Evolutionary conservation across 139 green algal species (phyloP).

Genomic region (Medakamo hakoo): DNA sequence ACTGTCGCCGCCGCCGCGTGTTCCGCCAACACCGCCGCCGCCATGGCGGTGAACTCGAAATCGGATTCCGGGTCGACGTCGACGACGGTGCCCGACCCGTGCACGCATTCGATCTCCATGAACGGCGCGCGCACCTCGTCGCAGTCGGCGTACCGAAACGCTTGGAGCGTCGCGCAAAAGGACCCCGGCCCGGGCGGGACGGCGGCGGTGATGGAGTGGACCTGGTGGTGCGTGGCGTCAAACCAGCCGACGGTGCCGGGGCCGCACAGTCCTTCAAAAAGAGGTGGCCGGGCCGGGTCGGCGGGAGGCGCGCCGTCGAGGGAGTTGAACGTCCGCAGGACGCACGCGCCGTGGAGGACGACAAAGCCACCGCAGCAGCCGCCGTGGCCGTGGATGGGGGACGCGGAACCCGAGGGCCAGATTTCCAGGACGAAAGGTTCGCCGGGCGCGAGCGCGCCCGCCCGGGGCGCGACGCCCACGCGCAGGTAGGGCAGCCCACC

Average conservation of each 20-base stretch:
- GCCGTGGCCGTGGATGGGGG: not conserved
- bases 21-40: not conserved
- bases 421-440: not conserved
- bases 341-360: not conserved
- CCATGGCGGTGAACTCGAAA: not conserved
- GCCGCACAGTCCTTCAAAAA: not conserved
- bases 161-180: not conserved
- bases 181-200: no score
- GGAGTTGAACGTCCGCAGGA: not conserved
- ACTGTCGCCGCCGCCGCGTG: not conserved
- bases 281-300: not conserved
- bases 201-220: not conserved
- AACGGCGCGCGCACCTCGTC: not conserved
- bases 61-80: not conserved
- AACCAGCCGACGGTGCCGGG: not conserved
- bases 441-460: not conserved
- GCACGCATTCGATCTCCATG: not conserved
- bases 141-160: not conserved
- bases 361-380: not conserved
- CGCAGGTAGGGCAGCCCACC: not conserved
- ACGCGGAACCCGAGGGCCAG: not conserved
- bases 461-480: not conserved
- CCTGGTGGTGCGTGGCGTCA: not conserved
- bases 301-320: not conserved
- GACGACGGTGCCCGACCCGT: not conserved